phyloP scores from a whole-genome alignment of 73 alveolate genomes.

The Paraurostyla sp. region DNA sequence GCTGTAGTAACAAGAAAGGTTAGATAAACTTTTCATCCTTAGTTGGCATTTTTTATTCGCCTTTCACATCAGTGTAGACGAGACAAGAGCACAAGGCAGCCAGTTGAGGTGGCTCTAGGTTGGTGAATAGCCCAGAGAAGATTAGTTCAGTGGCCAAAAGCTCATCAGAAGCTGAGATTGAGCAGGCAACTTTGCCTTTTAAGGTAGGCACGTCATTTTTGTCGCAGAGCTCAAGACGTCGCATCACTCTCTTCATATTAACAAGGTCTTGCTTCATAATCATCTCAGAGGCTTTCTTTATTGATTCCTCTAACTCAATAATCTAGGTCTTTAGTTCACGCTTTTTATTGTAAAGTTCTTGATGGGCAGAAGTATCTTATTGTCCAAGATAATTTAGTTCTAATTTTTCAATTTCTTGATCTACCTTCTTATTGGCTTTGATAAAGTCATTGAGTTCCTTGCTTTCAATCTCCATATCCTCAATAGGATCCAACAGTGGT shows the following conservation, averaged over 20 bases:
- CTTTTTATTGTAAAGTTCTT: slow-evolving; percentile 64
- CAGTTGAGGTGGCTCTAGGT: slow-evolving; percentile 87
- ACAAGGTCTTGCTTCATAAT: slow-evolving; percentile 97
- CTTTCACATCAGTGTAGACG: slow-evolving; percentile 88
- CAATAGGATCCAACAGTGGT: slow-evolving; percentile 76
- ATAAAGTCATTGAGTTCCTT: slow-evolving; percentile 74
- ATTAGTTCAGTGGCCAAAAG: slow-evolving; percentile 94
- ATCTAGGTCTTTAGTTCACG: slow-evolving; percentile 66
- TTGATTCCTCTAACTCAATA: slow-evolving; percentile 70
- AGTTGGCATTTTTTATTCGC: slow-evolving; percentile 78
- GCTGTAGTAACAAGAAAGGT: slow-evolving; percentile 57
- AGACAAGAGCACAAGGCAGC: slow-evolving; percentile 93
- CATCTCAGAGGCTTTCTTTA: slow-evolving; percentile 83
- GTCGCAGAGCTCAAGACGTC: slow-evolving; percentile 95
- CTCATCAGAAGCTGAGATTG: slow-evolving; percentile 97
- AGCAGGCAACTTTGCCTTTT: slow-evolving; percentile 99
- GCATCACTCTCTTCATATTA: slow-evolving; percentile 98
- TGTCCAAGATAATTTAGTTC: neutral
- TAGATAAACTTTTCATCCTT: slow-evolving; percentile 81
- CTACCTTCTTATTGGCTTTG: slow-evolving; percentile 49
- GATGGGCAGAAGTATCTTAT: neutral
- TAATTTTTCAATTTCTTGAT: slow-evolving; percentile 61
- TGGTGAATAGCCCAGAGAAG: slow-evolving; percentile 89
- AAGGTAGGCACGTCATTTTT: slow-evolving; percentile 93
- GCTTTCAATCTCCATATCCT: slow-evolving; percentile 96